phyloP scores from a whole-genome alignment of 2,329 filamentous ascomycete genomes.

The Fonsecaea erecta region DNA sequence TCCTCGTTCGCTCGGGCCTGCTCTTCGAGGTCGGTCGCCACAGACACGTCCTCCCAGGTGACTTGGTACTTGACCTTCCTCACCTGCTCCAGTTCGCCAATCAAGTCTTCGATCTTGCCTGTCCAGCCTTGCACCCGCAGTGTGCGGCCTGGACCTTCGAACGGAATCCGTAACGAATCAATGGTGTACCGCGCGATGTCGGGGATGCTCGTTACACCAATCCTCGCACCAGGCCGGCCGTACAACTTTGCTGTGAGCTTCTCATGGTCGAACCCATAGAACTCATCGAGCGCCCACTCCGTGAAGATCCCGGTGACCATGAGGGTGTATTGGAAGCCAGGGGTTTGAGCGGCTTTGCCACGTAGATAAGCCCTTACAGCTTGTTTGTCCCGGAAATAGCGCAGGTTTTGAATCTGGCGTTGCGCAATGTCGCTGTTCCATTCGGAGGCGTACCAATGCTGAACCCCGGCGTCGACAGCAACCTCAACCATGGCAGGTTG shows the following conservation, averaged over 20 bases:
- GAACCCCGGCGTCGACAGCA: slow-evolving; percentile 46
- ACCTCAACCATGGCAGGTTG: slow-evolving; percentile 45
- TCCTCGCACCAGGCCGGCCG: slow-evolving; percentile 12
- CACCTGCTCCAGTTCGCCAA: slow-evolving; percentile 12
- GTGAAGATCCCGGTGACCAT: slow-evolving; percentile 23
- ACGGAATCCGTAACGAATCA: slow-evolving; percentile 14
- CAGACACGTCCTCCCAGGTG: slow-evolving; percentile 13
- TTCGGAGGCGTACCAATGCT: slow-evolving; percentile 49
- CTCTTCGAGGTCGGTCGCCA: slow-evolving; percentile 18
- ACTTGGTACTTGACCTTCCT: slow-evolving; percentile 12
- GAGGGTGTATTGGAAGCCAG: slow-evolving; percentile 18
- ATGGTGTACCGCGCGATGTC: slow-evolving; percentile 21
- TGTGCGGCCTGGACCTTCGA: slow-evolving; percentile 13
- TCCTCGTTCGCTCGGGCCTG: slow-evolving; percentile 18
- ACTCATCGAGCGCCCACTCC: slow-evolving; percentile 17
- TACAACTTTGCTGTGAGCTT: slow-evolving; percentile 14
- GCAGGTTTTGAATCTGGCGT: slow-evolving; percentile 17
- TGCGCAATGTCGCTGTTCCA: slow-evolving; percentile 25
- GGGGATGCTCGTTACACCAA: slow-evolving; percentile 24
- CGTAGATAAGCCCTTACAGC: slow-evolving; percentile 14
- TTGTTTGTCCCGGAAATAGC: slow-evolving; percentile 24
- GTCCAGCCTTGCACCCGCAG: slow-evolving; percentile 26
- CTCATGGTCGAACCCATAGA: slow-evolving; percentile 21
- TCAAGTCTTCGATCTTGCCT: slow-evolving; percentile 20
- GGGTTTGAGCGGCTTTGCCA: slow-evolving; percentile 10